Evolutionary conservation across 2,329 filamentous ascomycete species (phyloP), one percentile per base, ranked within the genome.

Genomic region (Alternaria sp.): DNA sequence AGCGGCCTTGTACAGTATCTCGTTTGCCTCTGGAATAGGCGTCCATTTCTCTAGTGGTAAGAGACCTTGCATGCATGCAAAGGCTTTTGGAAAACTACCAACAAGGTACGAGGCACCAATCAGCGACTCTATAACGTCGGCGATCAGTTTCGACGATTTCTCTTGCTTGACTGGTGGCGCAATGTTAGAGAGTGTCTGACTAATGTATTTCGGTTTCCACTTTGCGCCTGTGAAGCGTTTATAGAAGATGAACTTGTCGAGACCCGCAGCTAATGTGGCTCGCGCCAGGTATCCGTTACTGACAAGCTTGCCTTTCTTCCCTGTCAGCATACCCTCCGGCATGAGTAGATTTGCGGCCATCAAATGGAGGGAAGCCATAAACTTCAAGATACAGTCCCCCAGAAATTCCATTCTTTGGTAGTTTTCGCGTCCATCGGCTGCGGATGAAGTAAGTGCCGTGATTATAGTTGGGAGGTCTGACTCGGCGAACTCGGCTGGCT

Each of bases 371-470:
- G 88, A 86, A 0, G 90, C 83, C 45, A 86, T 86, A 56, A 89
- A 85, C 70, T 98, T 98, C 36, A 98, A 81, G 2, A 96, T 82
- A 0, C 87, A 88, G 69, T 98, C 94, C 0, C 95, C 95, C 0
- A 97, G 79, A 66, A 96, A 96, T 72, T 98, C 95, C 0, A 96
- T 80, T 3, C 90, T 83, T 68, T 98, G 90, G 71, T 97, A 97
- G 63, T 97, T 85, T 0, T 82, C 83, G 1, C 79, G 74, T 46
- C 88, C 86, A 2, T 76, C 71, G 0, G 91, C 87, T 1, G 81
- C 82, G 0, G 88, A 85, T 0, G 91, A 81, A 50, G 85, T 90
- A 49, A 96, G 88, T 1, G 93, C 92, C 9, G 86, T 88, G 1
- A 87, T 73, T 0, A 96, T 72, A 33, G 90, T 78, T 0, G 79